A percentile compares a stretch with the other conserved stretches of the same genome.
These are phyloP conservation scores for Scutellaria galericulata DNA, from an alignment of 257 asterid genomes.

Conservation along the genomic window DNA sequence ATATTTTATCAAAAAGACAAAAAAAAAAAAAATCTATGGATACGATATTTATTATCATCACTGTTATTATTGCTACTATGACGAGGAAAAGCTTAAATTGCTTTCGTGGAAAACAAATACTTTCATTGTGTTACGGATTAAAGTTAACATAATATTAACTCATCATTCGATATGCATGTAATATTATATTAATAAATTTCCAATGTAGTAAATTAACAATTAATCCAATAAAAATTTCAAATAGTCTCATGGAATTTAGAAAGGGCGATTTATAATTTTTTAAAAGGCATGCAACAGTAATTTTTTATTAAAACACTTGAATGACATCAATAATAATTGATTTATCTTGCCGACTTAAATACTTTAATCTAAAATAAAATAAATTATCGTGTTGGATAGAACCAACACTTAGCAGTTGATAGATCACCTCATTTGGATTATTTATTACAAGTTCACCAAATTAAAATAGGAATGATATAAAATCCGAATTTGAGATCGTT, in stretches of 20 bases:
- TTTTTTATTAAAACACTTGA: conserved; percentile 11
- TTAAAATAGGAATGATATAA: neutral
- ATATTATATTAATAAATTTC: neutral
- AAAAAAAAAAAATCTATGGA: no score
- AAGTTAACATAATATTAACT: no score
- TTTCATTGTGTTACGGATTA: no score
- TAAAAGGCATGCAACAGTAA: conserved; percentile 10
- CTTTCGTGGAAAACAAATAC: no score
- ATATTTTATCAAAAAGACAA: no score
- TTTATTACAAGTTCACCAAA: neutral
- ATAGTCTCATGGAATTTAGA: neutral
- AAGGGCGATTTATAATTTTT: neutral
- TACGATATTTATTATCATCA: no score
- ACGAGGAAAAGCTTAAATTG: no score
- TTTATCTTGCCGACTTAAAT: conserved; percentile 32
- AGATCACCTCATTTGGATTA: conserved; percentile 1
- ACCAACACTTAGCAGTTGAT: neutral
- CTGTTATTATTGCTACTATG: no score
- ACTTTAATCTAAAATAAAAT: neutral
- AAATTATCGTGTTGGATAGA: neutral
- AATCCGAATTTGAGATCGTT: no score
- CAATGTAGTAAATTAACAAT: neutral
- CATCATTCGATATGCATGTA: no score
- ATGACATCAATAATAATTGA: conserved; percentile 20
- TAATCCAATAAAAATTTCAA: neutral